Base-by-base conservation (phyloP, 306 rosid genomes). In the Vicia faba region DNA sequence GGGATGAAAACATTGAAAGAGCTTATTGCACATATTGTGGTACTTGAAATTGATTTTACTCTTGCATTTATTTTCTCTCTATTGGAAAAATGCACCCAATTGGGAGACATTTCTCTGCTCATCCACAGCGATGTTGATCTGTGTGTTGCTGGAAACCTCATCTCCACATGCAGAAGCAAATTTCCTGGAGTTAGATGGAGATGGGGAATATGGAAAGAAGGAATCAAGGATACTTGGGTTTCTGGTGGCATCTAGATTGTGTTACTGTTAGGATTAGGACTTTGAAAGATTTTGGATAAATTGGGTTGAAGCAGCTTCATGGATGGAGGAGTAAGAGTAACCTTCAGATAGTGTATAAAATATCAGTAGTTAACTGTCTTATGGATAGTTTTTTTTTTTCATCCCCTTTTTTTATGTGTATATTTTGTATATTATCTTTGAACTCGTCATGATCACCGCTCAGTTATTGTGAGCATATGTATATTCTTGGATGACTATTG, bases 121-220 rank as follows among this genome's bases (percentile, higher is more conserved):
- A 58, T 80, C 61, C 83, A 76, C 48, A 54, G 61, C 0, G 64
- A 65, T 70, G 81, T 72, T 71, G 82, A 78, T 68, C 70, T 81
- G 28, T 11, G 23, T 38, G 41, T 69, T 36, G 84, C 81, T 16
- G n/a, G 80, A 19, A 69, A 57, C 62, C 74, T 82, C 54, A 74
- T 82, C 59, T 67, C 82, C 23, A 55, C 50, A 1, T 83, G 84
- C 66, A 66, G 84, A 61, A 57, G 64, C 68, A 64, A 72, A 56
- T 77, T 61, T 46, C 75, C 81, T 15, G 62, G 77, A 61, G 72
- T 84, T 56, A 78, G 80, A 73, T 84, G 83, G 89, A 87, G 80
- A 80, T 84, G 85, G 85, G 89, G 86, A 70, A 70, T 80, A 56
- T 80, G 89, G 87, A 76, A 76, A 79, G 87, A 87, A 55, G 89